Evolutionary conservation across 306 rosid genomes (phyloP).

Genomic region (Acacia melanoxylon): DNA sequence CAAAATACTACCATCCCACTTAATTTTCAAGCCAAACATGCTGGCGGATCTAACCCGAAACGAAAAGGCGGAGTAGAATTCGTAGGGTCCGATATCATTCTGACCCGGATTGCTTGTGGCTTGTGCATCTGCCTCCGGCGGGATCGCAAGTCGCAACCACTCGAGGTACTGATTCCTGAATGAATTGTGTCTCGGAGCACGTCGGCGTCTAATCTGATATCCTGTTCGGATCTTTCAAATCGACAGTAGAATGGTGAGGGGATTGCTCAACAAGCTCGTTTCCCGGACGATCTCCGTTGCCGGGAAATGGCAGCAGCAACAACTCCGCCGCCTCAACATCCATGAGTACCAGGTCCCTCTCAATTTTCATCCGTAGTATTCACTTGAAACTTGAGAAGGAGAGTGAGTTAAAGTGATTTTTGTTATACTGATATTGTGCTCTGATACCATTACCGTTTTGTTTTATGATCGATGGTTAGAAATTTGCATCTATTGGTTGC

Average conservation of each 20-base stretch:
- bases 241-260: slow-evolving; percentile 64
- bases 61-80: no score
- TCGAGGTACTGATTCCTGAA: background rate
- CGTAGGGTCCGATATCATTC: background rate
- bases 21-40: background rate
- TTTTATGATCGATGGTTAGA: background rate
- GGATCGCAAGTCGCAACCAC: no score
- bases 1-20: no score
- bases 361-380: background rate
- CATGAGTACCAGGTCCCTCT: slow-evolving; percentile 91
- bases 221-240: background rate
- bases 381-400: background rate
- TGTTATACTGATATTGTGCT: background rate
- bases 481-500: background rate
- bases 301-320: slow-evolving; percentile 93
- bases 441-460: background rate
- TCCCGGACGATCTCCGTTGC: slow-evolving; percentile 92
- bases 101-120: background rate
- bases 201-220: background rate
- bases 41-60: background rate
- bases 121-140: background rate
- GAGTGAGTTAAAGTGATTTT: background rate
- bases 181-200: background rate
- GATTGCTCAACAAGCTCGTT: slow-evolving; percentile 68
- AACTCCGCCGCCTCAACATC: slow-evolving; percentile 98